Evolutionary conservation across 176 grass and related monocot species (phyloP), one percentile per base, ranked within the genome.

Genomic region (Carex littledalei): DNA sequence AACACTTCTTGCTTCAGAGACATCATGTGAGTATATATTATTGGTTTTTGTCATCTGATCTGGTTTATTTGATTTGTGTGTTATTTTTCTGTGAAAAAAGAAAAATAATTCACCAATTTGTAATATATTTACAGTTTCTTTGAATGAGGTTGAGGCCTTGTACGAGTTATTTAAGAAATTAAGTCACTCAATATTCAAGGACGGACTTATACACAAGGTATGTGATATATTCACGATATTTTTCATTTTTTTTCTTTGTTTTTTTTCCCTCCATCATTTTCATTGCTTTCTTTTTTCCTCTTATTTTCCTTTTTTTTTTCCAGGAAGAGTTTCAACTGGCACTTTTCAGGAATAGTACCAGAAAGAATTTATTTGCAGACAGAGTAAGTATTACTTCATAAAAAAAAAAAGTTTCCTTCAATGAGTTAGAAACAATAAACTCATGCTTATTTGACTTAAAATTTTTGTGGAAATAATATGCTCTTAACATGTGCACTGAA

Each of bases 291-390:
- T 39, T 39, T 39, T 39, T 68, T 45, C 9, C 4, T 45, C 9
- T 4, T 32, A 81, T 58, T 87, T 53, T 49, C 47, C 47, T 2
- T 0, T 3, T 50, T 50, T 50, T 50, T 50, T 78, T 49, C 0
- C 86, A 96, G 94, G 94, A 97, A 91, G 91, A 97, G 70, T 90
- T 97, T 81, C 90, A 92, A 57, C 86, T 97, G 63, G 91, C 91
- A 17, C 94, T 97, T 63, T 94, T 94, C 88, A 90, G 88, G 84
- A 97, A 94, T 71, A 90, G 89, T 57, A 83, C 86, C 20, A 87
- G 50, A 68, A 91, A 86, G 47, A 97, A 94, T 68, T 56, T 97
- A 64, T 97, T 97, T 50, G 86, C 94, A 5, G 90, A 97, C 79
- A 86, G 91, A 87, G 94, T 97, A 13, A 84, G 88, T 89, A 43